phyloP scores from a whole-genome alignment of 2,329 filamentous ascomycete species.

The Pseudocercospora crystallina region DNA sequence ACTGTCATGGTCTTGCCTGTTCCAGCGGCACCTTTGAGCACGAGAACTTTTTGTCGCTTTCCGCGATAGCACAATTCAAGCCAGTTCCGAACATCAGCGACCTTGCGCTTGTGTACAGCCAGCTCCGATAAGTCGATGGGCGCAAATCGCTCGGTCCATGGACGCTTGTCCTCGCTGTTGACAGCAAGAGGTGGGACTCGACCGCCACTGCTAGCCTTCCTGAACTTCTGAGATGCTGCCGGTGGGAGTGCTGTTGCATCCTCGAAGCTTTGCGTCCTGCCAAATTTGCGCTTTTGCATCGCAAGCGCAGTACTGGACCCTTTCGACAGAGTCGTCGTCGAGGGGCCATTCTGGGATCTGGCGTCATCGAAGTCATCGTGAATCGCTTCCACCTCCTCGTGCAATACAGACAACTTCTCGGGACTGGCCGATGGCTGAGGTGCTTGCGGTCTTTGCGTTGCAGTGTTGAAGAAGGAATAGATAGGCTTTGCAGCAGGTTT shows the following conservation, averaged over 20 bases:
- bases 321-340: conserved; percentile 28
- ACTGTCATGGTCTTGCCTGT: conserved; percentile 91
- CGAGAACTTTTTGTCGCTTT: conserved; percentile 35
- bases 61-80: conserved; percentile 71
- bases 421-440: conserved; percentile 41
- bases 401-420: conserved; percentile 37
- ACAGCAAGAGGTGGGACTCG: conserved; percentile 33
- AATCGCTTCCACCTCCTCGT: conserved; percentile 31
- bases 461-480: conserved; percentile 50
- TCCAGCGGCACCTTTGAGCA: conserved; percentile 87
- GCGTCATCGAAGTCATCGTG: conserved; percentile 35
- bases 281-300: conserved; percentile 36
- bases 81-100: conserved; percentile 81
- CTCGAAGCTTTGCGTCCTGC: conserved; percentile 18
- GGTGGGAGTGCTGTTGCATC: conserved; percentile 15
- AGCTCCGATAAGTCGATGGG: conserved; percentile 76
- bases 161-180: conserved; percentile 59
- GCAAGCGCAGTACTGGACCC: conserved; percentile 35
- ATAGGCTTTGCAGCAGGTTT: conserved; percentile 43
- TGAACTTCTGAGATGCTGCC: conserved; percentile 45
- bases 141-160: conserved; percentile 85
- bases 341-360: conserved; percentile 3
- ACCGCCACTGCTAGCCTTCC: conserved; percentile 39
- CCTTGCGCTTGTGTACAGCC: conserved; percentile 92
- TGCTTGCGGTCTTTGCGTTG: conserved; percentile 40